Percentiles rank a stretch among this genome's conserved stretches.
phyloP scores from a whole-genome alignment of 2,329 filamentous ascomycete genomes.

The Phaeoacremonium minimum region DNA sequence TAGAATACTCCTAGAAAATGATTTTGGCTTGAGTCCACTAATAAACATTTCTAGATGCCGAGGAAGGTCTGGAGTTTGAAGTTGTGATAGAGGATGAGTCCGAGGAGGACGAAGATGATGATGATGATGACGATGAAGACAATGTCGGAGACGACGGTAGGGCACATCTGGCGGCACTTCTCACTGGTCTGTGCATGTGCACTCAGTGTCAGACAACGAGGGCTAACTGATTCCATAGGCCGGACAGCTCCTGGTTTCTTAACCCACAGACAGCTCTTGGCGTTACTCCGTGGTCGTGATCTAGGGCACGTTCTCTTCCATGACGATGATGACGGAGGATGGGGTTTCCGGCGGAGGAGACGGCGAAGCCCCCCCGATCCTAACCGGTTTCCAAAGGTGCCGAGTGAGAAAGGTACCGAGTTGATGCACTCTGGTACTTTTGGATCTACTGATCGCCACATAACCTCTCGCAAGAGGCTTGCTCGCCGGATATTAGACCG shows the following conservation, averaged over 20 bases:
- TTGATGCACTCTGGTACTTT: conserved; percentile 83
- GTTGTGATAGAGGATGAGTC: conserved; percentile 11
- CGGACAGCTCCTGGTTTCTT: not conserved
- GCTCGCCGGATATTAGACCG: conserved; percentile 72
- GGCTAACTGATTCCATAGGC: conserved; percentile 21
- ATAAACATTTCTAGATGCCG: conserved; percentile 7
- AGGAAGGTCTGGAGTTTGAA: conserved; percentile 5
- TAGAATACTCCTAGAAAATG: not conserved
- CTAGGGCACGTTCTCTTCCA: conserved; percentile 29
- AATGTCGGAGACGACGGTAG: conserved; percentile 6
- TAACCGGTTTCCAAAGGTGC: conserved; percentile 73
- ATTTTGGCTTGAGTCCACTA: not conserved
- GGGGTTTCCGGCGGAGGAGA: conserved; percentile 33
- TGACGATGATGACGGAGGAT: conserved; percentile 20
- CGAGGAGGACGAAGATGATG: conserved; percentile 12
- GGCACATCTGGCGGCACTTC: no score
- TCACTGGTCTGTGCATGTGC: no score
- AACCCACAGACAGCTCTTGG: conserved; percentile 27
- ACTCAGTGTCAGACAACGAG: no score
- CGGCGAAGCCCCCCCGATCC: conserved; percentile 40
- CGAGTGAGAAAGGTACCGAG: conserved; percentile 69
- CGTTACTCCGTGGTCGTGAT: conserved; percentile 32
- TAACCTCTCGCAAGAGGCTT: conserved; percentile 54
- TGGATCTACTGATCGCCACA: conserved; percentile 59
- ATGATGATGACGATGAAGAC: conserved; percentile 9